Evolutionary conservation across 352 stramenopile species (phyloP).

Genomic region (Globisporangium polare): DNA sequence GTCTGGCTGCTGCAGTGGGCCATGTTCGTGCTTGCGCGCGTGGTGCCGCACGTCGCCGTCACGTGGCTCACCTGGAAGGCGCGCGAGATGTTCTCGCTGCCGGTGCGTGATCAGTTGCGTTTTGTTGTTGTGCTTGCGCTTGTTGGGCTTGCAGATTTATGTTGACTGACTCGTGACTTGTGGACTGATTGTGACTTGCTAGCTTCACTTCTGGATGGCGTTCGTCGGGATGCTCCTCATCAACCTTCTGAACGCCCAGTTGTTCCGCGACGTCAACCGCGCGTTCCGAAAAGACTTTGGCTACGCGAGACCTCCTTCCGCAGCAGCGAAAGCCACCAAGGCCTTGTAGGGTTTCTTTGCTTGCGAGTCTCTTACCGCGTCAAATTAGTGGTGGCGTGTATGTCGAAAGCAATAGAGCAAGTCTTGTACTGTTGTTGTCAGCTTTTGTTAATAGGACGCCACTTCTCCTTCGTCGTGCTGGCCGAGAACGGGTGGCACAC

Average conservation of each 20-base stretch:
- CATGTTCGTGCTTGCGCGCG: conserved; percentile 38
- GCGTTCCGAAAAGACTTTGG: conserved; percentile 48
- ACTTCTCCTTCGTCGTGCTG: conserved; percentile 21
- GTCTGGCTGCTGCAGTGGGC: conserved; percentile 63
- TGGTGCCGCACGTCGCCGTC: conserved; percentile 42
- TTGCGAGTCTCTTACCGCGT: not conserved
- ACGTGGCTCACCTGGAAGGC: conserved; percentile 44
- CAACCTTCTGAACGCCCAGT: conserved; percentile 59
- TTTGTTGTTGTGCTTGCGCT: not conserved
- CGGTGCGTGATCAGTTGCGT: conserved; percentile 11
- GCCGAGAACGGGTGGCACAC: conserved; percentile 23
- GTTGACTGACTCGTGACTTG: not conserved
- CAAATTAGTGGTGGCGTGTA: not conserved
- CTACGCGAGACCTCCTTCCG: not conserved
- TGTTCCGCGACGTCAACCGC: conserved; percentile 54
- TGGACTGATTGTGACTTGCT: not conserved
- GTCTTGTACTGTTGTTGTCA: not conserved
- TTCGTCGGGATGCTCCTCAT: conserved; percentile 76
- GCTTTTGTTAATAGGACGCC: not conserved
- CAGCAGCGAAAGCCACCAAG: not conserved
- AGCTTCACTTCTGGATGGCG: conserved; percentile 69
- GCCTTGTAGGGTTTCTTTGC: not conserved
- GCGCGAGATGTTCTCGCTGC: conserved; percentile 32
- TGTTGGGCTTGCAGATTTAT: not conserved
- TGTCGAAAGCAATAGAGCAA: not conserved